Percentiles rank a stretch among this genome's conserved stretches.
Conservation (phyloP, 768 basidiomycete genomes). For the Rhizopogon vulgaris region DNA sequence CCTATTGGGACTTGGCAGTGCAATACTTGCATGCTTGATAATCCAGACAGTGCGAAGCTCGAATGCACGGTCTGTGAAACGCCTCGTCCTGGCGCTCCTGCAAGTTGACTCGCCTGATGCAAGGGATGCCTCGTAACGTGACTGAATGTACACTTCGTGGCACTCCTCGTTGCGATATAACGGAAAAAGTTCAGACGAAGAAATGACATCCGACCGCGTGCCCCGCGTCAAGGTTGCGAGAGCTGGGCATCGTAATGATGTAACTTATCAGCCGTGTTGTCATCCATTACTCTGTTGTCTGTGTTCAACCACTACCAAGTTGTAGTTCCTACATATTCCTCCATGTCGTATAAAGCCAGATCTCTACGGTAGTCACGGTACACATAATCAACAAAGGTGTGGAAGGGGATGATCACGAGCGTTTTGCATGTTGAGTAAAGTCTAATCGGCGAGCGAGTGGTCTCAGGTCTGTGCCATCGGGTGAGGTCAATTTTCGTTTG, state of each 20-base stretch:
- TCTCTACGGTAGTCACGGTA: not conserved
- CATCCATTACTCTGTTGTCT: not conserved
- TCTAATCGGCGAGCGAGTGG: slow-evolving; percentile 69
- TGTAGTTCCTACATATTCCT: not conserved
- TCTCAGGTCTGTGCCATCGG: slow-evolving; percentile 41
- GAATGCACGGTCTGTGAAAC: slow-evolving; percentile 51
- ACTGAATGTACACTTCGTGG: slow-evolving; percentile 50
- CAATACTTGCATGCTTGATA: slow-evolving; percentile 34
- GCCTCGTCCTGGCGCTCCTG: slow-evolving; percentile 22
- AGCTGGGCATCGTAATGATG: not conserved
- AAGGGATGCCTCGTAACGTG: slow-evolving; percentile 41
- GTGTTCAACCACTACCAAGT: not conserved
- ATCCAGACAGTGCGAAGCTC: slow-evolving; percentile 34
- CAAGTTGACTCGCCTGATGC: slow-evolving; percentile 32
- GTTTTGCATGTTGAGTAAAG: slow-evolving; percentile 42
- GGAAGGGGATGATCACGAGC: not conserved
- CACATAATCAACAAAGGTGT: not conserved
- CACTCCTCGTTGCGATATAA: slow-evolving; percentile 24
- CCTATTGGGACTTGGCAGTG: slow-evolving; percentile 33
- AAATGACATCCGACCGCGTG: not conserved
- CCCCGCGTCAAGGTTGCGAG: not conserved
- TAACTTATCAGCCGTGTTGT: not conserved
- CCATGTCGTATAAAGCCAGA: not conserved
- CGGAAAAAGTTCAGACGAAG: not conserved
- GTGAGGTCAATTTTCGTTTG: slow-evolving; percentile 67